Evolutionary conservation across 2,329 filamentous ascomycete species (phyloP).

Genomic region (Lachnellula arida): DNA sequence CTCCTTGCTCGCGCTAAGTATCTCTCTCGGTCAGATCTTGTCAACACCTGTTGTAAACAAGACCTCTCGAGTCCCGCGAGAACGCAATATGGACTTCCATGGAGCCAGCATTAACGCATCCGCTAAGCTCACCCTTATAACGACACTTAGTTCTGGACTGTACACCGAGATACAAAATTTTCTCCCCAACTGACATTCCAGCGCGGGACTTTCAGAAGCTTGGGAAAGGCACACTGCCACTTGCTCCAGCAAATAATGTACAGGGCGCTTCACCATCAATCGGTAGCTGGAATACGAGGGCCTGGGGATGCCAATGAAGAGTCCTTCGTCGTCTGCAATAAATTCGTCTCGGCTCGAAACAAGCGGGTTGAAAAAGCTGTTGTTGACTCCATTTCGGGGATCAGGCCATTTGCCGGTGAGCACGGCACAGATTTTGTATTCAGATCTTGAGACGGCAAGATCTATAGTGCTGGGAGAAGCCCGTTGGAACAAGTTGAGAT

Average conservation of each 20-base stretch:
- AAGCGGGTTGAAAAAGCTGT: conserved; percentile 50
- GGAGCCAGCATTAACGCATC: conserved; percentile 41
- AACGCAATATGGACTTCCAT: conserved; percentile 51
- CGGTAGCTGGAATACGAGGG: conserved; percentile 49
- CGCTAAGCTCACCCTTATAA: conserved; percentile 45
- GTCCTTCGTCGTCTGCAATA: conserved; percentile 40
- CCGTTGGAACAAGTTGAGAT: conserved; percentile 48
- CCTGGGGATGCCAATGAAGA: conserved; percentile 48
- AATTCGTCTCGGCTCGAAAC: conserved; percentile 36
- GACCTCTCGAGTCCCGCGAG: conserved; percentile 44
- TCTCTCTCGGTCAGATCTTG: conserved; percentile 45
- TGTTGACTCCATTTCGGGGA: conserved; percentile 44
- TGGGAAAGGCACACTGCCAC: conserved; percentile 49
- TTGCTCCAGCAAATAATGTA: conserved; percentile 50
- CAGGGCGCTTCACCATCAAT: conserved; percentile 46
- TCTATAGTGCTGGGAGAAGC: conserved; percentile 48
- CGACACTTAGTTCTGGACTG: conserved; percentile 49
- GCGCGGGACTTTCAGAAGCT: conserved; percentile 49
- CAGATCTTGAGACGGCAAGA: conserved; percentile 47
- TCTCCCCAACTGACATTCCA: conserved; percentile 38
- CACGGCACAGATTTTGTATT: conserved; percentile 42
- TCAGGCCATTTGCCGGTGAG: conserved; percentile 6
- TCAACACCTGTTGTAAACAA: conserved; percentile 39
- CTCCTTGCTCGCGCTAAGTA: conserved; percentile 46
- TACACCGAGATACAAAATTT: conserved; percentile 47